phyloP scores from a whole-genome alignment of 306 rosid genomes.

The Fragaria nilgerrensis region DNA sequence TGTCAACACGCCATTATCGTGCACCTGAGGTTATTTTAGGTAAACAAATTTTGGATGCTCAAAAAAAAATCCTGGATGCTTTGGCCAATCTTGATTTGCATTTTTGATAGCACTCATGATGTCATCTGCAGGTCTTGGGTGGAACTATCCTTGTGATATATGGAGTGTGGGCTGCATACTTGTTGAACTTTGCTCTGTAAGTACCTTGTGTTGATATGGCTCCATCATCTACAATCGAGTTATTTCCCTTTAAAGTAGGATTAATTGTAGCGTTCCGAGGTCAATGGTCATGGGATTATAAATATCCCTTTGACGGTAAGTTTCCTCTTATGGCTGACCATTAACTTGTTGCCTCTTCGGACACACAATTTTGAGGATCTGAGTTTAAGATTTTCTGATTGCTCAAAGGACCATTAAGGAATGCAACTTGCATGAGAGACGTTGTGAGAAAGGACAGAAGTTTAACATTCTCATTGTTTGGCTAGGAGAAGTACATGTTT shows the following conservation, averaged over 20 bases:
- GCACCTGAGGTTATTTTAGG: constrained; percentile 86
- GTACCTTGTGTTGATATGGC: constrained; percentile 26
- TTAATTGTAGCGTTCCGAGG: neutral
- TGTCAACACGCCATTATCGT: constrained; percentile 82
- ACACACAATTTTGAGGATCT: neutral
- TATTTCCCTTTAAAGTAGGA: neutral
- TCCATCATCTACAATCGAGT: neutral
- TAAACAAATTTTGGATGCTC: constrained; percentile 23
- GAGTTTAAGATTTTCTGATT: neutral
- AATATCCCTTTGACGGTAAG: neutral
- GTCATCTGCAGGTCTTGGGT: constrained; percentile 70
- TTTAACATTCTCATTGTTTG: neutral
- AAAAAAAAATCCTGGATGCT: constrained; percentile 18
- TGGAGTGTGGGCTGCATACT: constrained; percentile 92
- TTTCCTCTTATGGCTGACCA: neutral
- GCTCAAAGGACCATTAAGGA: neutral
- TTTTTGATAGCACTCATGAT: constrained; percentile 12
- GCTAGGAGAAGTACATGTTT: neutral
- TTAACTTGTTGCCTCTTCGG: neutral
- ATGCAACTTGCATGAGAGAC: neutral
- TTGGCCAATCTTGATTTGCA: neutral
- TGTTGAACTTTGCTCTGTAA: constrained; percentile 85
- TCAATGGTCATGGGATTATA: neutral
- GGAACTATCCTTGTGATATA: constrained; percentile 84
- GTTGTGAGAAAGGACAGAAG: neutral